These are phyloP conservation scores for Coccomyxa sp. DNA, from an alignment of 139 green algal genomes.

Conservation along the genomic window DNA sequence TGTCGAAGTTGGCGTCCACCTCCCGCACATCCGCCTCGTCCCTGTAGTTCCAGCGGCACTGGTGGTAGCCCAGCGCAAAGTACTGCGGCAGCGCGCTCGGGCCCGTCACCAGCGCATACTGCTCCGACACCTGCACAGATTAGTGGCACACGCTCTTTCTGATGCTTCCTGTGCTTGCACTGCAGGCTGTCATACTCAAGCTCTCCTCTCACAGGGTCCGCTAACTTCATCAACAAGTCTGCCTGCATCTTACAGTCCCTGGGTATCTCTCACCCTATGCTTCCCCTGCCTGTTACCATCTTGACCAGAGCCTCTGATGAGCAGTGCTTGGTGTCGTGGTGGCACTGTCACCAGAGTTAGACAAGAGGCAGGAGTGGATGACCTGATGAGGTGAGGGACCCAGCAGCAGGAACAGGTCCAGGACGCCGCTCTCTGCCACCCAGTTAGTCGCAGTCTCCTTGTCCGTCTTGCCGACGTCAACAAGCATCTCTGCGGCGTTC, in stretches of 20 bases:
- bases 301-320: no score
- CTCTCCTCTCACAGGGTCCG: background rate
- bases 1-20: constrained; percentile 86
- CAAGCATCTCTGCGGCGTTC: constrained; percentile 97
- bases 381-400: constrained; percentile 67
- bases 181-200: background rate
- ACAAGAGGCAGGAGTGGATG: no score
- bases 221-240: background rate
- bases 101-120: constrained; percentile 84
- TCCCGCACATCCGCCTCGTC: constrained; percentile 69
- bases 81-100: constrained; percentile 89
- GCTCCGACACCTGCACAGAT: constrained; percentile 33
- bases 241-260: constrained; percentile 10
- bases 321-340: no score
- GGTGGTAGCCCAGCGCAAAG: constrained; percentile 96
- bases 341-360: no score
- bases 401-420: constrained; percentile 93
- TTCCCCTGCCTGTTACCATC: no score
- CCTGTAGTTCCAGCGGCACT: constrained; percentile 99
- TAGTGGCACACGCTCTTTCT: no score
- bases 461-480: constrained; percentile 77
- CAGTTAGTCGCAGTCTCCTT: constrained; percentile 71
- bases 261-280: no score
- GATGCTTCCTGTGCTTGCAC: no score
- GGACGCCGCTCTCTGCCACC: constrained; percentile 89